Conservation (phyloP, 495 filamentous ascomycete species). For the Hyphodiscus hymeniophilus region DNA sequence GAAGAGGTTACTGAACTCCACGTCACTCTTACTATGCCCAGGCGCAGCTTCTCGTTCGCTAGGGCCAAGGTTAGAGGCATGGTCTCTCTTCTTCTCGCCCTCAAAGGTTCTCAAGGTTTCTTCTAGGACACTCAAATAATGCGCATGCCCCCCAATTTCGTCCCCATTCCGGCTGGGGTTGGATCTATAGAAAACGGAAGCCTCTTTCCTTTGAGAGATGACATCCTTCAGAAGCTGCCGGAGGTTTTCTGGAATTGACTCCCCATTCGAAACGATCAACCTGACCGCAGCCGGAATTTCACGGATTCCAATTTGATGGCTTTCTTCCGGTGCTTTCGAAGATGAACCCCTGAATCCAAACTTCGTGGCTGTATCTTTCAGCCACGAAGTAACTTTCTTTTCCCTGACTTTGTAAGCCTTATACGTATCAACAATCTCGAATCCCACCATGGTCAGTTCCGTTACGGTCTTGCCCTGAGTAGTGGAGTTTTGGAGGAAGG, state of each 20-base stretch:
- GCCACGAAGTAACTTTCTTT: slow-evolving; percentile 26
- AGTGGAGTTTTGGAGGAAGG: too few relatives aligned
- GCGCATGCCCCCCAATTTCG: not conserved
- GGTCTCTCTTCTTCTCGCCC: slow-evolving; percentile 1
- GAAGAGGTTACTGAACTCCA: slow-evolving; percentile 25
- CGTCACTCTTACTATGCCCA: not conserved
- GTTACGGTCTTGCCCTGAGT: too few relatives aligned
- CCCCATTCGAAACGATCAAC: not conserved
- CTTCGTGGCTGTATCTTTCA: slow-evolving; percentile 23
- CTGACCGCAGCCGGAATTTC: not conserved
- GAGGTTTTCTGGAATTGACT: slow-evolving; percentile 1
- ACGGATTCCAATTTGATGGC: not conserved
- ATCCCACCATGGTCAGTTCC: not conserved
- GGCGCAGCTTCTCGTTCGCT: not conserved
- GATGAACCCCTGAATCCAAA: too few relatives aligned
- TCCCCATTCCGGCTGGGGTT: not conserved
- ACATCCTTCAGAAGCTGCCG: not conserved
- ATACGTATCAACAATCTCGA: slow-evolving; percentile 3
- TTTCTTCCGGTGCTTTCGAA: not conserved
- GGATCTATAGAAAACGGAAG: not conserved
- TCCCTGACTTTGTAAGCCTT: slow-evolving; percentile 23
- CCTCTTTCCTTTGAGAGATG: slow-evolving; percentile 3
- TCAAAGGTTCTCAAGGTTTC: not conserved
- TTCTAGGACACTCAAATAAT: slow-evolving; percentile 4
- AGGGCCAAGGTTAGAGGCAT: too few relatives aligned